A percentile compares a stretch with the other conserved stretches of the same genome.
These are phyloP conservation scores for Penicillium freii DNA, from an alignment of 2,329 filamentous ascomycete genomes.

Conservation along the genomic window DNA sequence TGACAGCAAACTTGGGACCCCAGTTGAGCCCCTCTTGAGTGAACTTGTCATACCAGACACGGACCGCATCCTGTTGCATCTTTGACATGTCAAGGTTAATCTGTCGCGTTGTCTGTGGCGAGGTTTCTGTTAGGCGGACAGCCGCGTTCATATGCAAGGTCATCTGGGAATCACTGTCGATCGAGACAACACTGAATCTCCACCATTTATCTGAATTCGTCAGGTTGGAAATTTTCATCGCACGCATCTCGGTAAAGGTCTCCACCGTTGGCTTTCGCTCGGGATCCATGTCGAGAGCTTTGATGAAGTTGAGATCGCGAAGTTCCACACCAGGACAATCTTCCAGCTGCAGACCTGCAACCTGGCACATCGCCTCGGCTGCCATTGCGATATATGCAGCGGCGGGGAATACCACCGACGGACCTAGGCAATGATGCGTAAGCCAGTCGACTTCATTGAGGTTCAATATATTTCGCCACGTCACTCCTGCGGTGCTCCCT, in stretches of 20 bases:
- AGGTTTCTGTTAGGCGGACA: background rate
- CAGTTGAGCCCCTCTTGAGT: slow-evolving; percentile 9
- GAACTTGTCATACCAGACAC: slow-evolving; percentile 8
- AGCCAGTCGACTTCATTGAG: slow-evolving; percentile 38
- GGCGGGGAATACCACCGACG: slow-evolving; percentile 33
- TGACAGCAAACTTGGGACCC: slow-evolving; percentile 4
- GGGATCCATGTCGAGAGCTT: background rate
- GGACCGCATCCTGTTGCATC: background rate
- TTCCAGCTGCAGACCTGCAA: background rate
- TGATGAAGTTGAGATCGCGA: background rate
- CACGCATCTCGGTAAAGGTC: background rate
- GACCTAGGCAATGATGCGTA: slow-evolving; percentile 33
- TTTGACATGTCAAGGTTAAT: background rate
- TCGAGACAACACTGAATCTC: background rate
- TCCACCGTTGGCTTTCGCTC: background rate
- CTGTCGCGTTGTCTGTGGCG: background rate
- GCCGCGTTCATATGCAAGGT: background rate
- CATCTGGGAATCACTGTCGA: background rate
- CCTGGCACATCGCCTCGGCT: slow-evolving; percentile 27
- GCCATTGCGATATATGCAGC: slow-evolving; percentile 38
- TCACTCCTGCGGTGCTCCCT: slow-evolving; percentile 27
- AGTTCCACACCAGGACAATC: background rate
- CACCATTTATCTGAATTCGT: background rate
- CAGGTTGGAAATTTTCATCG: background rate
- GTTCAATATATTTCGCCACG: slow-evolving; percentile 36